Evolutionary conservation across 148 eudicot genomes (phyloP).

Genomic region (Dysphania ambrosioides): DNA sequence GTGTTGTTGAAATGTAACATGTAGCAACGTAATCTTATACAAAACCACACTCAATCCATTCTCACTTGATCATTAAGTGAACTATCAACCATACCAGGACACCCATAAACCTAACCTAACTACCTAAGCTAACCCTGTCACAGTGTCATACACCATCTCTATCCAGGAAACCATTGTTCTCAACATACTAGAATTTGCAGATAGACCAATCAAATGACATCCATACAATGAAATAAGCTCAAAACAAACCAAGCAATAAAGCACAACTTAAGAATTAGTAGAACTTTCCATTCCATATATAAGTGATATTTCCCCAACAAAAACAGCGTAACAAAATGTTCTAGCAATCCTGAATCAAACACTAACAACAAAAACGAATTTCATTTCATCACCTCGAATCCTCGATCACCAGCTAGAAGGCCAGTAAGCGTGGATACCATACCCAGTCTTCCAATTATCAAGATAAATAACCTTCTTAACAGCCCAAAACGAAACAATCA

Average conservation of each 20-base stretch:
- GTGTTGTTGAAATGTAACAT: neutral
- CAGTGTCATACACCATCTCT: neutral
- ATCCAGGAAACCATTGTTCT: neutral
- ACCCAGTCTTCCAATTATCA: slow-evolving; percentile 99
- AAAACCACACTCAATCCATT: neutral
- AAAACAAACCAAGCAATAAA: neutral
- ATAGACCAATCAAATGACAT: neutral
- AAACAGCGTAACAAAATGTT: neutral
- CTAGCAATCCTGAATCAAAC: neutral
- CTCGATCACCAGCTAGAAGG: slow-evolving; percentile 69
- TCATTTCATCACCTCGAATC: neutral
- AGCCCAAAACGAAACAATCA: slow-evolving; percentile 81
- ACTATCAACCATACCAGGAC: neutral
- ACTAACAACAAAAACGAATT: neutral
- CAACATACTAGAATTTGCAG: too few relatives aligned
- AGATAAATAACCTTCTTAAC: slow-evolving; percentile 71
- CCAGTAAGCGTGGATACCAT: slow-evolving; percentile 84
- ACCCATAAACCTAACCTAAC: neutral
- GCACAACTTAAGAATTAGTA: neutral
- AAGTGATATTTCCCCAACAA: neutral
- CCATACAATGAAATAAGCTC: neutral
- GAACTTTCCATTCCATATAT: neutral
- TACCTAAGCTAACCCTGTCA: too few relatives aligned
- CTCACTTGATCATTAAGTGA: neutral
- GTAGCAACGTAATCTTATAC: neutral